These are phyloP conservation scores for Penicillium sp. DNA, from an alignment of 2,329 filamentous ascomycete species.

Conservation along the genomic window DNA sequence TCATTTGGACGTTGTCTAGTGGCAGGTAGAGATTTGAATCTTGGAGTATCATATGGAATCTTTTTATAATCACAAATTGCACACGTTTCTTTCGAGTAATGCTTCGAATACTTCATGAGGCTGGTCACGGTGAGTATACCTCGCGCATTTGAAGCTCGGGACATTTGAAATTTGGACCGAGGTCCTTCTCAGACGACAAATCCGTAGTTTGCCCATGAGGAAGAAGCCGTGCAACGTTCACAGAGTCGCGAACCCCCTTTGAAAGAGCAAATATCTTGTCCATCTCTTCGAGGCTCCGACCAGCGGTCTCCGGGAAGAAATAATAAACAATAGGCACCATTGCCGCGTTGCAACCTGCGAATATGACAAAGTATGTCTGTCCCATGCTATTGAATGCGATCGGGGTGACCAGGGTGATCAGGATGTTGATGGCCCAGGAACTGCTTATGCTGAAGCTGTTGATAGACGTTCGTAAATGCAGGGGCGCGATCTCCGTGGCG, in stretches of 20 bases:
- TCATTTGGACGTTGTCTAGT: no score
- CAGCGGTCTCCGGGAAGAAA: slow-evolving; percentile 24
- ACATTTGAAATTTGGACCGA: slow-evolving; percentile 1
- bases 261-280: slow-evolving; percentile 23
- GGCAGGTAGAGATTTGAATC: no score
- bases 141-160: slow-evolving; percentile 9
- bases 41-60: not conserved
- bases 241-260: slow-evolving; percentile 11
- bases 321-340: slow-evolving; percentile 23
- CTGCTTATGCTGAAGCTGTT: slow-evolving; percentile 27
- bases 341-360: slow-evolving; percentile 18
- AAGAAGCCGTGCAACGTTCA: slow-evolving; percentile 15
- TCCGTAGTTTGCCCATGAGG: slow-evolving; percentile 9
- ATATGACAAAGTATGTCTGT: slow-evolving; percentile 23
- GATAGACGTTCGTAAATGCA: slow-evolving; percentile 25
- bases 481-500: slow-evolving; percentile 22
- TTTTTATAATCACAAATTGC: not conserved
- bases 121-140: not conserved
- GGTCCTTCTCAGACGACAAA: not conserved
- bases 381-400: slow-evolving; percentile 24
- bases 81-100: not conserved
- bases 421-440: slow-evolving; percentile 21
- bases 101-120: not conserved
- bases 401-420: slow-evolving; percentile 24
- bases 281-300: slow-evolving; percentile 26